Evolutionary conservation across 768 basidiomycete genomes (phyloP), one percentile per base, ranked within the genome.

Genomic region (Mycena sanguinolenta): DNA sequence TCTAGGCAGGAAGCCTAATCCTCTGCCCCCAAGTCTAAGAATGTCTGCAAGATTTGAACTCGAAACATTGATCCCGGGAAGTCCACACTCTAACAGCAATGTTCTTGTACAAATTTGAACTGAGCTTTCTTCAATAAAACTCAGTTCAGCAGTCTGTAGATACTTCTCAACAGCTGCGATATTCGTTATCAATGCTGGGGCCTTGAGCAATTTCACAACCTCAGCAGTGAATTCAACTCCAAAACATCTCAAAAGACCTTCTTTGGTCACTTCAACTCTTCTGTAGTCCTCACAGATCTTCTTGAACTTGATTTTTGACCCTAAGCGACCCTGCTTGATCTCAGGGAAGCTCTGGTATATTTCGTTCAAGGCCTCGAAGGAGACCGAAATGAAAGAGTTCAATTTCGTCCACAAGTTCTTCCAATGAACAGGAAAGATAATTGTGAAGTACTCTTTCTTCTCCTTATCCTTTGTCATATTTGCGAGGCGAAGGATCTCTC

Each of bases 361-460:
- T 34, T 60, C 59, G 21, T 30, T 49, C 30, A 60, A 60, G 59
- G 46, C 59, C 14, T 60, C n/a, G 14, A 46, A 60, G 16, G 59
- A 46, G 4, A 30, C 46, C 32, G 46, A 50, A 9, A 34, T 23
- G 61, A 52, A 62, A 13, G 28, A n/a, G 38, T 32, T 17, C 1
- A 62, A 27, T 36, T 46, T 25, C 30, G 28, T 50, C 61, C 61
- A 62, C 32, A 36, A 9, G 2, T 25, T 34, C 36, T 36, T 62
- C 49, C 49, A 19, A 14, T n/a, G 46, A 50, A 36, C 23, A 5
- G 61, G 46, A 2, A 62, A 14, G 4, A 50, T 30, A 50, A 32
- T 62, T 21, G 49, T 38, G 61, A 62, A 36, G 49, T 62, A 52
- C 46, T 52, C 14, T 46, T 62, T 62, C 49, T 50, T 62, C 27